Percentiles rank a stretch among this genome's conserved stretches.
phyloP scores from a whole-genome alignment of 2,329 filamentous ascomycete genomes.

The Colletotrichum truncatum region DNA sequence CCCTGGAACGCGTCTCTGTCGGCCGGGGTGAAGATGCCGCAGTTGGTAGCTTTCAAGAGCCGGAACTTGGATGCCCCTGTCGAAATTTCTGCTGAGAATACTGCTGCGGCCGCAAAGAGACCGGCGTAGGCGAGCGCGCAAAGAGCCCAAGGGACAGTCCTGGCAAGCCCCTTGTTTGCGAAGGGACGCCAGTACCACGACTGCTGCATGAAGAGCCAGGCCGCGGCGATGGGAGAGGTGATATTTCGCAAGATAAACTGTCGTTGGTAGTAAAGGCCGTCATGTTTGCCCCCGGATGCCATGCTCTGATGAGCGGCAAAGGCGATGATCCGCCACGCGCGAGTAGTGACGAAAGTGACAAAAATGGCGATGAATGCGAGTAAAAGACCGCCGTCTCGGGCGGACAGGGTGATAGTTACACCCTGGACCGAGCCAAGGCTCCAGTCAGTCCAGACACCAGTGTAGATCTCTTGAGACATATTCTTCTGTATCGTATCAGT shows the following conservation, averaged over 20 bases:
- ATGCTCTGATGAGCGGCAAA: constrained; percentile 33
- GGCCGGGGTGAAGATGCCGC: background rate
- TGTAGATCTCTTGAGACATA: too few relatives aligned
- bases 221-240: constrained; percentile 6
- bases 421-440: constrained; percentile 40
- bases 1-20: background rate
- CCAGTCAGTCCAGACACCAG: constrained; percentile 44
- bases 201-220: constrained; percentile 13
- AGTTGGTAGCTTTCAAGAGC: constrained; percentile 3
- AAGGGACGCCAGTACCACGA: constrained; percentile 29
- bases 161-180: background rate
- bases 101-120: constrained; percentile 15
- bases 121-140: background rate
- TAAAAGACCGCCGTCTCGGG: constrained; percentile 40
- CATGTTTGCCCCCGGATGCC: constrained; percentile 30
- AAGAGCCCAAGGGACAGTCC: constrained; percentile 8
- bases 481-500: too few relatives aligned
- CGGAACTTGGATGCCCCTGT: constrained; percentile 8
- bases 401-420: constrained; percentile 41
- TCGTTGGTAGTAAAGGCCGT: constrained; percentile 37
- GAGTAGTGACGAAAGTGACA: constrained; percentile 33
- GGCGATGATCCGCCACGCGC: constrained; percentile 34
- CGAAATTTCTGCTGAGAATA: constrained; percentile 16
- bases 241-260: constrained; percentile 36
- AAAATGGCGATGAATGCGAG: constrained; percentile 45